phyloP scores from a whole-genome alignment of 257 asterid genomes.

The Fraxinus quadrangulata region DNA sequence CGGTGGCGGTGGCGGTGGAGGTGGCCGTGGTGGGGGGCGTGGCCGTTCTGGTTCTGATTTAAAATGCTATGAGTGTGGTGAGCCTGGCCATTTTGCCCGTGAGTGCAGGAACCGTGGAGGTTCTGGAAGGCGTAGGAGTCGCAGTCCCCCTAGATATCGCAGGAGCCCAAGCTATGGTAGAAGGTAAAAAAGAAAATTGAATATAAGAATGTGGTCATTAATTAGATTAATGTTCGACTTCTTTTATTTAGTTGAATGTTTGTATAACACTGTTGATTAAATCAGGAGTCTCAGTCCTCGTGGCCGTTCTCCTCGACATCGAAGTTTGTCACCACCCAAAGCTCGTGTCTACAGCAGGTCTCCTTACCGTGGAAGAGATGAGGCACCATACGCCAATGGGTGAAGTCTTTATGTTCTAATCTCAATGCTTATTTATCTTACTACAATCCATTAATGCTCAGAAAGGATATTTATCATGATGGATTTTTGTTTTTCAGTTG shows the following conservation, averaged over 20 bases:
- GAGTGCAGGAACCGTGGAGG: constrained; percentile 78
- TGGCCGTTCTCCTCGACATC: constrained; percentile 80
- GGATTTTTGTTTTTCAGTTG: neutral
- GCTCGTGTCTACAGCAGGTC: constrained; percentile 83
- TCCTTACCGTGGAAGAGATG: constrained; percentile 80
- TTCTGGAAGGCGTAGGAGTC: constrained; percentile 84
- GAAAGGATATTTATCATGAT: neutral
- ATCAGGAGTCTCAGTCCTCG: constrained; percentile 88
- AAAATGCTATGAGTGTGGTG: constrained; percentile 95
- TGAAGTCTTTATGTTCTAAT: constrained; percentile 23
- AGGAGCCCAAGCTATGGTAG: constrained; percentile 93
- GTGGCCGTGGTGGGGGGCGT: constrained; percentile 61
- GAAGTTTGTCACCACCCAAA: constrained; percentile 85
- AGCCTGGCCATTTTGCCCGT: constrained; percentile 97
- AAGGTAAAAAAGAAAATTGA: constrained; percentile 42
- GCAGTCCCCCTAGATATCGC: constrained; percentile 81
- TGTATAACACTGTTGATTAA: constrained; percentile 27
- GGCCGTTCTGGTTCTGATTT: constrained; percentile 88
- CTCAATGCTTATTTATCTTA: neutral
- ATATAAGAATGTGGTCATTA: no score
- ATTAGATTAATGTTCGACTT: neutral
- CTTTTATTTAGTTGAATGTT: neutral
- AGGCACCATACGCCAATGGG: constrained; percentile 78
- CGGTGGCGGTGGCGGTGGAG: constrained; percentile 46
- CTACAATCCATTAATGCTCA: neutral